Conservation (phyloP, 768 basidiomycete genomes). For the Lentinula lateritia region DNA sequence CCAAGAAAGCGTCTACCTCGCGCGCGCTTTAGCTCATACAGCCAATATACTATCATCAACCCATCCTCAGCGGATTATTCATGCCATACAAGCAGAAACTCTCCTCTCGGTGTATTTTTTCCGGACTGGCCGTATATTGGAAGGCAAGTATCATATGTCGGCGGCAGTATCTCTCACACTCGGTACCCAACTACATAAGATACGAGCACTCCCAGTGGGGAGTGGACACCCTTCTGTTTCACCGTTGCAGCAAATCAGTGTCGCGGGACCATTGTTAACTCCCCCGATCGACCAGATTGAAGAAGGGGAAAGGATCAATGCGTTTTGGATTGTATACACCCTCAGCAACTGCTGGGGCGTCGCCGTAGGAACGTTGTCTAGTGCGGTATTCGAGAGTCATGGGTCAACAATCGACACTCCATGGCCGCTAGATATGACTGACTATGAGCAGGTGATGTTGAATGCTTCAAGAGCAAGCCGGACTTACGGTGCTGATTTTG, state of each 20-base stretch:
- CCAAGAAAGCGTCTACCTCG: conserved; percentile 43
- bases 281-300: conserved; percentile 6
- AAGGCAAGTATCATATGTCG: conserved; percentile 35
- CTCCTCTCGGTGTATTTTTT: conserved; percentile 41
- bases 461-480: neutral
- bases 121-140: conserved; percentile 31
- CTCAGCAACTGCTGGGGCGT: conserved; percentile 26
- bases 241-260: conserved; percentile 18
- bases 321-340: conserved; percentile 34
- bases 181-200: conserved; percentile 25
- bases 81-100: conserved; percentile 31
- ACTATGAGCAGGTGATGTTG: conserved; percentile 13
- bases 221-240: conserved; percentile 32
- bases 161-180: conserved; percentile 27
- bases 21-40: conserved; percentile 37
- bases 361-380: conserved; percentile 15
- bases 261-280: conserved; percentile 23
- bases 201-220: conserved; percentile 26
- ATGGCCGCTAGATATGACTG: conserved; percentile 9
- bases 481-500: neutral
- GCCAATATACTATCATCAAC: conserved; percentile 8
- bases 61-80: conserved; percentile 24
- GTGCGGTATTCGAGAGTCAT: conserved; percentile 7
- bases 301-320: conserved; percentile 33
- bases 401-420: conserved; percentile 8